Conservation (phyloP, 1,139 yeast genomes). For the Yamadazyma diospyri region DNA sequence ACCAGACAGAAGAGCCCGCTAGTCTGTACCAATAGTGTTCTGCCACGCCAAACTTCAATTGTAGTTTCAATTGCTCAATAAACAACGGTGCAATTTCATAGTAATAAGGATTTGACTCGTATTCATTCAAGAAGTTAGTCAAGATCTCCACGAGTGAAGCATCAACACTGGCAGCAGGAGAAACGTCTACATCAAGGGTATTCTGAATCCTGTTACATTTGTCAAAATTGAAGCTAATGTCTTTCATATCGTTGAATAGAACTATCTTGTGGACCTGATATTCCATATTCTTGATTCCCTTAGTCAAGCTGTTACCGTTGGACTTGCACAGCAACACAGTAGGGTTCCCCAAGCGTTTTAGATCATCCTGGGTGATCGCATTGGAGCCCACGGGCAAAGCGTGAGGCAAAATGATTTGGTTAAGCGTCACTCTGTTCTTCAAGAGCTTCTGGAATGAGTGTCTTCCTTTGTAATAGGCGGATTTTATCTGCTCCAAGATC, state of each 20-base stretch:
- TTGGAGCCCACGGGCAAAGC: not conserved
- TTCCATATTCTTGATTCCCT: constrained; percentile 8
- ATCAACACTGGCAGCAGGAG: constrained; percentile 19
- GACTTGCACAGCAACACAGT: not conserved
- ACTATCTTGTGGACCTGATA: constrained; percentile 17
- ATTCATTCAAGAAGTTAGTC: constrained; percentile 15
- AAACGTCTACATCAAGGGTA: constrained; percentile 16
- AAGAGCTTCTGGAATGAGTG: constrained; percentile 1
- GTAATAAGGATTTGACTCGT: constrained; percentile 19
- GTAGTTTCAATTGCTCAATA: constrained; percentile 21
- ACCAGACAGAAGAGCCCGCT: constrained; percentile 40
- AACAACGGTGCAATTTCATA: constrained; percentile 25
- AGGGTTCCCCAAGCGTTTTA: not conserved
- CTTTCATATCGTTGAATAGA: constrained; percentile 16
- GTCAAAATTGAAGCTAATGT: constrained; percentile 17
- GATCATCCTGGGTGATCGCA: not conserved
- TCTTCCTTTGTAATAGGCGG: not conserved
- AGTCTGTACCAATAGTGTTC: constrained; percentile 35
- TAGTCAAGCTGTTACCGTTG: constrained; percentile 7
- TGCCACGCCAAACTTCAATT: constrained; percentile 24
- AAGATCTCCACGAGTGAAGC: constrained; percentile 19
- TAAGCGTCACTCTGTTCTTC: not conserved
- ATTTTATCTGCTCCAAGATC: not conserved
- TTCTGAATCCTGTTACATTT: constrained; percentile 16
- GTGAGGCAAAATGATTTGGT: constrained; percentile 1